Evolutionary conservation across 352 stramenopile genomes (phyloP), one percentile per base, ranked within the genome.

Genomic region (Pythium plurisporium): DNA sequence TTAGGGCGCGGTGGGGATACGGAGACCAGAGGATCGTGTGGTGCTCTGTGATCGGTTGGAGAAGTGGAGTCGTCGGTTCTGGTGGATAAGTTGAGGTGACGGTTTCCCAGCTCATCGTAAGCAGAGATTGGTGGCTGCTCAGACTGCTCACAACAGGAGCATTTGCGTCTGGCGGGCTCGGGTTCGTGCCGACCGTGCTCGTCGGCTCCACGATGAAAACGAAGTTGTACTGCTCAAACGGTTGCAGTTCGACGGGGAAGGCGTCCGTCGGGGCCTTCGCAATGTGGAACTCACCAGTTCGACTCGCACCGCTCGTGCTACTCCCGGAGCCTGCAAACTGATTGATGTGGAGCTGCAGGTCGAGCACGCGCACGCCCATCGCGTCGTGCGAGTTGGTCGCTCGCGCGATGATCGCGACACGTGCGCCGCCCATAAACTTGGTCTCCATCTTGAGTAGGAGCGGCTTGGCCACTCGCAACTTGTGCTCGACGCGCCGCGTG

Each of bases 221-320:
- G 31, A 89, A 91, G 55, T 89, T 87, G 65, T 73, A 82, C 56
- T 82, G 71, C 56, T 91, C 81, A 26, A 70, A 64, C 3, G 78
- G 67, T 0, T 65, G 46, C 10, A 91, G 45, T 25, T 67, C 45
- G 29, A 89, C 73, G n/a, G 81, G 81, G 66, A 87, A 86, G 20
- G 70, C 53, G 27, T 68, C 71, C 25, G 65, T 72, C 22, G 75
- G 64, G 30, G 77, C 46, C 20, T 58, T 61, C 3, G 42, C 45
- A 6, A 64, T 31, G 15, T 55, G 62, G 20, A 52, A 61, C 25
- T 65, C 42, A 7, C 22, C 33, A 5, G 9, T 8, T 33, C 33
- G 38, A 11, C 17, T 23, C 3, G 41, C 23, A 12, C 8, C 43
- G 11, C 29, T 34, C 1, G 41, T n/a, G 1, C 31, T 7, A 15